Conservation (phyloP, 1,284 basidiomycete genomes). For the Malassezia brasiliensis region DNA sequence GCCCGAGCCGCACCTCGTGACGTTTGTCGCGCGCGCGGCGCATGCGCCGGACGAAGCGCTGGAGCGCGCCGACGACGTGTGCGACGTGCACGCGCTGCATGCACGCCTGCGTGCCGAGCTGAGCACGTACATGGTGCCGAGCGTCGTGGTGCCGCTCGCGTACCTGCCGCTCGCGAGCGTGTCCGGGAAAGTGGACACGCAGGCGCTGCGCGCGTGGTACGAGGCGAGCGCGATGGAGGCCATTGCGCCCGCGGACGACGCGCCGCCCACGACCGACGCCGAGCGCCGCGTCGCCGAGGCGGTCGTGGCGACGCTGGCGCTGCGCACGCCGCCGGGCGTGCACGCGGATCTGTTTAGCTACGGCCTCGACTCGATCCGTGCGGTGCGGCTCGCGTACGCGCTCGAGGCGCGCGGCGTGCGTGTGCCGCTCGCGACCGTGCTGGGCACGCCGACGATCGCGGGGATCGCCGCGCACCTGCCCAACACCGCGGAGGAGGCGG, state of each 20-base stretch:
- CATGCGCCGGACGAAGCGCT: background rate
- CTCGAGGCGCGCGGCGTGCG: conserved; percentile 21
- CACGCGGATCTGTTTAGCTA: conserved; percentile 29
- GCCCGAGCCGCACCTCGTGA: conserved; percentile 23
- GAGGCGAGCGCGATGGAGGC: background rate
- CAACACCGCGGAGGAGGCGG: background rate
- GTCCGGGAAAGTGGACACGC: conserved; percentile 34
- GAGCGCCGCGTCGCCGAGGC: conserved; percentile 22
- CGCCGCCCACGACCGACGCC: conserved; percentile 1
- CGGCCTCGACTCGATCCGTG: conserved; percentile 37
- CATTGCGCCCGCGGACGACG: background rate
- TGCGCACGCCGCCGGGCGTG: background rate
- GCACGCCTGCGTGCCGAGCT: conserved; percentile 19
- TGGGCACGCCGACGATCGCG: conserved; percentile 28
- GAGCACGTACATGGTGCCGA: conserved; percentile 40
- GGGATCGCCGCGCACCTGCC: conserved; percentile 17
- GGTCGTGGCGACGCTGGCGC: background rate
- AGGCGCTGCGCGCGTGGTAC: conserved; percentile 23
- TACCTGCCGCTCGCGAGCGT: conserved; percentile 31
- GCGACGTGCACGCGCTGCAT: conserved; percentile 17
- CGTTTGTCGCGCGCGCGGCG: conserved; percentile 21
- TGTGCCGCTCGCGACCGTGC: conserved; percentile 21
- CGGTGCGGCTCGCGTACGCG: conserved; percentile 28
- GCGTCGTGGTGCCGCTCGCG: conserved; percentile 25
- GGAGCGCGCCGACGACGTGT: background rate